Evolutionary conservation across 148 eudicot genomes (phyloP).

Genomic region (Cornus suecica): DNA sequence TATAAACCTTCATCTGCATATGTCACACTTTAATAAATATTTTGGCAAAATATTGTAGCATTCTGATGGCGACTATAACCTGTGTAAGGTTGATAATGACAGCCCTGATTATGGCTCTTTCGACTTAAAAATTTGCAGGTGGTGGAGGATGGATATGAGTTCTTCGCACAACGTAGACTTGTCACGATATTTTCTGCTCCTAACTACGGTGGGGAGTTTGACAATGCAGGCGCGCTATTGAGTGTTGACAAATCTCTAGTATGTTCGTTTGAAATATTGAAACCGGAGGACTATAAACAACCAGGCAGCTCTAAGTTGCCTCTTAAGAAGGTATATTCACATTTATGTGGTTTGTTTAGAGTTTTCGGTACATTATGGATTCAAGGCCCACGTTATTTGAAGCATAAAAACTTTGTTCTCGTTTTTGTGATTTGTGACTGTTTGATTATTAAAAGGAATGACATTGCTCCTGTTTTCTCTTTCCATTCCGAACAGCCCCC

Average conservation of each 20-base stretch:
- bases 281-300: conserved; percentile 43
- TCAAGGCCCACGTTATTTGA: background rate
- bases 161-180: conserved; percentile 78
- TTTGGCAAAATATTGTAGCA: background rate
- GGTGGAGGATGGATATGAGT: conserved; percentile 96
- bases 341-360: background rate
- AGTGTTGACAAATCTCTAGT: conserved; percentile 70
- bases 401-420: background rate
- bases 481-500: conserved; percentile 46
- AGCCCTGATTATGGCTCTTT: background rate
- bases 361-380: background rate
- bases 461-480: background rate
- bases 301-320: conserved; percentile 53
- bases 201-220: conserved; percentile 93
- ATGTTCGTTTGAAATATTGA: conserved; percentile 83
- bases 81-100: background rate
- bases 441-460: too few species aligned
- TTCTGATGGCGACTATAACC: background rate
- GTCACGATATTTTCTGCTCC: conserved; percentile 96
- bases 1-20: background rate
- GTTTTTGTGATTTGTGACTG: background rate
- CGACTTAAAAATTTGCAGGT: conserved; percentile 47
- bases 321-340: conserved; percentile 64
- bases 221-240: conserved; percentile 87
- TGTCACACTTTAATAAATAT: too few species aligned